Base-by-base conservation (phyloP, 306 rosid species). In the Fragaria iinumae region DNA sequence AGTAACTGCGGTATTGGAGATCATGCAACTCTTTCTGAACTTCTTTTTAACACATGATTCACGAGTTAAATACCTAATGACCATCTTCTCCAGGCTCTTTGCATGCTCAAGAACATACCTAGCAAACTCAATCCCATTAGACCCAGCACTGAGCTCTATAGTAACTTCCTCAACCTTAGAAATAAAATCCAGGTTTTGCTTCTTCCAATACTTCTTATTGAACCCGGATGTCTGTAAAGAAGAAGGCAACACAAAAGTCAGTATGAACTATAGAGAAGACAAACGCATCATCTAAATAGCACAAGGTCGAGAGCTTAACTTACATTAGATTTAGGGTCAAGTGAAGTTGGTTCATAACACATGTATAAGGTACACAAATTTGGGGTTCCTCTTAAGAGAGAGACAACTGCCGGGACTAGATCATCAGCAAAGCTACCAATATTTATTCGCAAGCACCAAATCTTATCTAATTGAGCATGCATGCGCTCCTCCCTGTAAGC, bases 301-400 rank as follows among this genome's bases (percentile, higher is more conserved):
- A 50, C 2, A 12, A 34, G 23, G 17, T 8, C 18, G 25, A 36
- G 38, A 13, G n/a, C 48, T 41, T 23, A 23, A 68, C 73, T 68
- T 44, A 68, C 73, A 41, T 41, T 41, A 41, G 72, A 41, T 44
- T 68, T 23, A 43, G 73, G 12, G 12, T 45, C 73, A 23, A 23
- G 36, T 11, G 29, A 20, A 44, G 13, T 17, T 23, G 73, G 56
- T 4, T 69, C 47, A 2, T 8, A 11, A 7, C 8, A 8, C 1
- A 69, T 44, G n/a, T 12, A 45, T 14, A 69, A 23, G 29, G 9
- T 43, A 16, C 53, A 13, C 23, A 45, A 47, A 44, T 69, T 69
- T n/a, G 56, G 73, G 11, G 29, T 45, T 69, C 73, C 73, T 23
- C 73, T 43, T 7, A 69, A 69, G 47, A 69, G 73, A 25, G 36